These are phyloP conservation scores for Eimeria acervulina DNA, from an alignment of 169 alveolate genomes.

Conservation along the genomic window DNA sequence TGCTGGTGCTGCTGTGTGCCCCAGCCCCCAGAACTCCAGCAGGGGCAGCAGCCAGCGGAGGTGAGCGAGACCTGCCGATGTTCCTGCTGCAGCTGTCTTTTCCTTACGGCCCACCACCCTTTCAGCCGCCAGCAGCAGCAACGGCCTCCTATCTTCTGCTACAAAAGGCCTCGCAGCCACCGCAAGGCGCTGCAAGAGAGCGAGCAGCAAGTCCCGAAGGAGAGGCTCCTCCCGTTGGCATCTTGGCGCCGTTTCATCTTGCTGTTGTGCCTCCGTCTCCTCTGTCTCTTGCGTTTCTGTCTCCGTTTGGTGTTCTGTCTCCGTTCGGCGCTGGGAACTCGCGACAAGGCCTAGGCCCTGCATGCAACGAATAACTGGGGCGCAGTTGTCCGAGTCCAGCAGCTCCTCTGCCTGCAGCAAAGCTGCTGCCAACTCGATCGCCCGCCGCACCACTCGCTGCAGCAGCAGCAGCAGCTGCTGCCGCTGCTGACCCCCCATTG, in stretches of 20 bases:
- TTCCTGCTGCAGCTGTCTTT: neutral
- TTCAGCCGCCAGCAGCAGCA: slow-evolving; percentile 68
- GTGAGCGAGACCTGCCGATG: neutral
- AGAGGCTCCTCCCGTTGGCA: neutral
- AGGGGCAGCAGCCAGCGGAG: slow-evolving; percentile 64
- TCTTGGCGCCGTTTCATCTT: neutral
- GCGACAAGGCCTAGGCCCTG: slow-evolving; percentile 9
- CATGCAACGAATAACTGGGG: slow-evolving; percentile 3
- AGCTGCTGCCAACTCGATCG: slow-evolving; percentile 6
- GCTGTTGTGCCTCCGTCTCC: neutral
- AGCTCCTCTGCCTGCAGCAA: neutral
- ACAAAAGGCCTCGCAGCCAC: slow-evolving; percentile 38
- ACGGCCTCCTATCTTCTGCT: neutral
- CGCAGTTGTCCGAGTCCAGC: neutral
- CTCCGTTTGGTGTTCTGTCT: neutral
- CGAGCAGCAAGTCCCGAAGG: neutral
- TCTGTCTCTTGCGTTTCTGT: neutral
- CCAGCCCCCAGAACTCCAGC: slow-evolving; percentile 36
- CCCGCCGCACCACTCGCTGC: slow-evolving; percentile 60
- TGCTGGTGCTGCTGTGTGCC: neutral
- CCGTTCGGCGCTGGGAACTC: neutral
- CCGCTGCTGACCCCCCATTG: neutral
- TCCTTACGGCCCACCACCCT: neutral
- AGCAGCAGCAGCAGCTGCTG: neutral
- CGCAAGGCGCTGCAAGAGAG: slow-evolving; percentile 2